These are phyloP conservation scores for Zizania latifolia DNA, from an alignment of 176 grass and related monocot genomes.

Conservation along the genomic window DNA sequence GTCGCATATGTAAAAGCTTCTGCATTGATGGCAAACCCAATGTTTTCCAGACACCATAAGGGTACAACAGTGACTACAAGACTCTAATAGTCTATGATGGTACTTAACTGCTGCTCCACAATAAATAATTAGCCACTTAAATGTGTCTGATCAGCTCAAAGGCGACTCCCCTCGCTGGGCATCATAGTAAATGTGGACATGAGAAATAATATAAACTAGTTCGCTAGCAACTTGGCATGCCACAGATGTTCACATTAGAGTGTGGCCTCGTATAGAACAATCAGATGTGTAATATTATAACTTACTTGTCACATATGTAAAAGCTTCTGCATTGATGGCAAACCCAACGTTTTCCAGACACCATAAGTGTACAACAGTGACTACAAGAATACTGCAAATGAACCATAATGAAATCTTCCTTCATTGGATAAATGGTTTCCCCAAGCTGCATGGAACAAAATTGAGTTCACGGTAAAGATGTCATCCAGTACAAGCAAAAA, in stretches of 20 bases:
- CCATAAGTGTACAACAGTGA: slow-evolving; percentile 90
- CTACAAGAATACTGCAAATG: slow-evolving; percentile 75
- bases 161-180: background rate
- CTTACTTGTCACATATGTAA: slow-evolving; percentile 90
- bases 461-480: too few relatives aligned
- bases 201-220: background rate
- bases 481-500: too few relatives aligned
- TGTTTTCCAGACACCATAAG: slow-evolving; percentile 81
- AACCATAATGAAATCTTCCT: slow-evolving; percentile 97
- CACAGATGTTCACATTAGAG: background rate
- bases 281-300: slow-evolving; percentile 6
- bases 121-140: too few relatives aligned
- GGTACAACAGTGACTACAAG: slow-evolving; percentile 76
- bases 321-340: slow-evolving; percentile 87
- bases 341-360: slow-evolving; percentile 81
- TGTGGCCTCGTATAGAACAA: background rate
- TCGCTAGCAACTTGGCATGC: background rate
- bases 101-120: too few relatives aligned
- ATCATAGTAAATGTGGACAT: background rate
- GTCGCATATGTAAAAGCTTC: slow-evolving; percentile 73
- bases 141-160: too few relatives aligned
- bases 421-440: slow-evolving; percentile 78
- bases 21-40: slow-evolving; percentile 74
- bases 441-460: slow-evolving; percentile 65
- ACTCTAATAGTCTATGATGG: too few relatives aligned